Base-by-base conservation (phyloP, 345 rosid genomes). In the Abelmoschus esculentus region DNA sequence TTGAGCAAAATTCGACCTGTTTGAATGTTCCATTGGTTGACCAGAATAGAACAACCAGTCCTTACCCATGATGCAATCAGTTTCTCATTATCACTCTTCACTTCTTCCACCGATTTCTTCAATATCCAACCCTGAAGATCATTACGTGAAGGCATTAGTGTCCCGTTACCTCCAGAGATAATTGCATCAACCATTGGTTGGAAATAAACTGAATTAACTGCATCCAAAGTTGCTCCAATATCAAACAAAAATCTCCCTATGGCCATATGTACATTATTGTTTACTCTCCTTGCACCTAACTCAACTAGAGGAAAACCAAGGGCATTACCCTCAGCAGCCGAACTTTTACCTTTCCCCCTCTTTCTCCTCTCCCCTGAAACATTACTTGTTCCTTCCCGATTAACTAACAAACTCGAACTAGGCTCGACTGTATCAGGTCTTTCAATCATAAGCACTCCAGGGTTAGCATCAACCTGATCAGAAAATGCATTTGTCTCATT, bases 1-100 rank as follows among this genome's bases (percentile, higher is more conserved):
- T 82, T 83, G 19, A 91, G 86, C 58, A 86, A 63, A 53, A 69
- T 72, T 65, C 71, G 50, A 31, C 91, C 97, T 32, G 74, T 64
- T 60, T 72, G 83, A 0, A 85, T 76, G 73, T 71, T 82, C 81
- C 77, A 71, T 66, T 91, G 92, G 63, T 90, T 88, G 11, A 95
- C 90, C 80, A 95, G 56, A 68, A 91, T 62, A 18, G 98, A 90
- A 73, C 92, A 91, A 55, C 97, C 98, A 13, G 87, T 87, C 76
- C 38, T 88, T 68, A 64, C 86, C 98, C 96, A 91, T 50, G 72
- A 72, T 55, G 61, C 62, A 64, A 65, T 65, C 18, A 60, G 46
- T 64, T 74, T 85, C 29, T 83, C 80, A 29, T 80, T 74, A 29
- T 86, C 91, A 28, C 77, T 85, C 77, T 73, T 91, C 73, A 80